Evolutionary conservation across 139 green algal genomes (phyloP).

Genomic region (Edaphochlamys debaryana): DNA sequence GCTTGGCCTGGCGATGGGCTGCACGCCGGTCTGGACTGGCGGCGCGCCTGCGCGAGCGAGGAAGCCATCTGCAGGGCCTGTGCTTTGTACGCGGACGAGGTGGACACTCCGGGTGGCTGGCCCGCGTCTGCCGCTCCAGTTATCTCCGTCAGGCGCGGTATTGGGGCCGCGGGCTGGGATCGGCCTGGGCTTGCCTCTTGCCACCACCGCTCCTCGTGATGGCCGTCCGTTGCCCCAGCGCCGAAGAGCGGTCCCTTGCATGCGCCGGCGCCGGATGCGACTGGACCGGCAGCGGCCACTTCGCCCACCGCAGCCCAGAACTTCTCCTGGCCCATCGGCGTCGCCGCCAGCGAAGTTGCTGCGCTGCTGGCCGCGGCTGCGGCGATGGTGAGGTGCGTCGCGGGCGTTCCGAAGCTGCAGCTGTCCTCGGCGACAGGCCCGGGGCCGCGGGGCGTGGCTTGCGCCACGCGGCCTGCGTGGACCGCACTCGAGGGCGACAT

Average conservation of each 20-base stretch:
- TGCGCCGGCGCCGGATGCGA: too few species aligned
- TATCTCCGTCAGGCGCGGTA: neutral
- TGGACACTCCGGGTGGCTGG: neutral
- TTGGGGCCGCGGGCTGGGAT: too few species aligned
- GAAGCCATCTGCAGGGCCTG: neutral
- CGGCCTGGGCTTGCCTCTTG: too few species aligned
- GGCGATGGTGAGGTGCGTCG: neutral
- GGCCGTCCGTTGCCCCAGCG: too few species aligned
- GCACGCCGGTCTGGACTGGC: too few species aligned
- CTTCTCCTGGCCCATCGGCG: neutral
- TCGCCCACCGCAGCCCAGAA: neutral
- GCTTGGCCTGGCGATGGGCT: too few species aligned
- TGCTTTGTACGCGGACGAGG: neutral
- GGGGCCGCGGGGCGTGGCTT: neutral
- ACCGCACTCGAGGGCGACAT: neutral
- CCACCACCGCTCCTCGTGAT: neutral
- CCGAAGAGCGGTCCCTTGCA: too few species aligned
- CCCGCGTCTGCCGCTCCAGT: neutral
- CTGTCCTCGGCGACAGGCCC: conserved; percentile 13
- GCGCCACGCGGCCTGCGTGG: too few species aligned
- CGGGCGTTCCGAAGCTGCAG: neutral
- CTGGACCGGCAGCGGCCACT: neutral
- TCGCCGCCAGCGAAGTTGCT: neutral
- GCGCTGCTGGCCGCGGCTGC: neutral
- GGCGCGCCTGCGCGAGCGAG: too few species aligned